Percentiles rank a stretch among this genome's conserved stretches.
Conservation (phyloP, 192 early-diverging fungal species). For the Oehlia diaphana region DNA sequence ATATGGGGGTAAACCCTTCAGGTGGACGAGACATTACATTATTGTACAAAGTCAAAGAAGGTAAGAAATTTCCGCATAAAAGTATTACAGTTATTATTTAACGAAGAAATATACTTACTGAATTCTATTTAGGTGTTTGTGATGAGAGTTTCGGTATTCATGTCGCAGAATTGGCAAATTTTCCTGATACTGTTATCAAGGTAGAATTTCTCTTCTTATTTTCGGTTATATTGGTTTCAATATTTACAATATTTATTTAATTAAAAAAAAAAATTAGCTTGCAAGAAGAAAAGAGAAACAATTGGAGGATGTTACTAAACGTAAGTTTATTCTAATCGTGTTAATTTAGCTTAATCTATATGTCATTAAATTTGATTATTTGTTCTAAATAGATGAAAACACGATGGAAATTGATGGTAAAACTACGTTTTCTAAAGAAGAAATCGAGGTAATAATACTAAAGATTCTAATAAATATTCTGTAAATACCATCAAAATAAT, state of each 20-base stretch:
- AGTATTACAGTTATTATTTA: neutral
- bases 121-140: conserved; percentile 61
- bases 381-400: conserved; percentile 29
- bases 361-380: conserved; percentile 10
- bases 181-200: conserved; percentile 77
- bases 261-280: conserved; percentile 41
- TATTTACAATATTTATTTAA: neutral
- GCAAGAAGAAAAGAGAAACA: conserved; percentile 87
- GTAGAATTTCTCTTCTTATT: neutral
- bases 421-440: conserved; percentile 42
- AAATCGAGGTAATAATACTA: conserved; percentile 41
- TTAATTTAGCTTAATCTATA: neutral
- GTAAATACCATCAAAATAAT: neutral
- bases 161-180: conserved; percentile 92
- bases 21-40: conserved; percentile 72
- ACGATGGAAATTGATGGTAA: conserved; percentile 17
- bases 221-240: too few species aligned
- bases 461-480: conserved; percentile 17
- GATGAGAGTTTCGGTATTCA: conserved; percentile 99
- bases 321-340: neutral
- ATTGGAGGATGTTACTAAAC: conserved; percentile 73
- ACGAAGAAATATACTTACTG: conserved; percentile 1
- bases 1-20: conserved; percentile 37
- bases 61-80: conserved; percentile 33
- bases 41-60: conserved; percentile 86